Conservation (phyloP, 352 stramenopile species). For the Globisporangium uncinulatum region DNA sequence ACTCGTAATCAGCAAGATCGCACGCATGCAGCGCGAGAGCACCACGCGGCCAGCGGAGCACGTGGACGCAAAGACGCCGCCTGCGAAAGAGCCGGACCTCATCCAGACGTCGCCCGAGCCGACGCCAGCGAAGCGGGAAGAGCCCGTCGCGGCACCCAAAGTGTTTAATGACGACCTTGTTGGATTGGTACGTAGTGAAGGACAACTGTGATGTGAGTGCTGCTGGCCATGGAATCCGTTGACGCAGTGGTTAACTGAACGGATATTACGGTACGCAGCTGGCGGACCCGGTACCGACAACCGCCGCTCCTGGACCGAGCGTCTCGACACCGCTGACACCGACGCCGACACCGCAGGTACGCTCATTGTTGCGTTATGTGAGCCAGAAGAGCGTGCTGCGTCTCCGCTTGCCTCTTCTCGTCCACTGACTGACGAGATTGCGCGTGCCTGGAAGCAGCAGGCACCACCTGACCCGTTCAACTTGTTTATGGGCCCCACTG, state of each 20-base stretch:
- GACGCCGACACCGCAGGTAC: conserved; percentile 33
- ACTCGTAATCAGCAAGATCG: conserved; percentile 76
- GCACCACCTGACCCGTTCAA: conserved; percentile 63
- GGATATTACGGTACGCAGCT: conserved; percentile 26
- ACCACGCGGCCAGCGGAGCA: conserved; percentile 33
- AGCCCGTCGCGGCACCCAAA: conserved; percentile 37
- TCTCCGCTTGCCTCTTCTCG: background rate
- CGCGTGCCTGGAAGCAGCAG: conserved; percentile 5
- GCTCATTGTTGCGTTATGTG: background rate
- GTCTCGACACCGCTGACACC: conserved; percentile 18
- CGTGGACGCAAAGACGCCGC: conserved; percentile 20
- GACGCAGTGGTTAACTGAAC: background rate
- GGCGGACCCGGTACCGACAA: conserved; percentile 50
- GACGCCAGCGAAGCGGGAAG: conserved; percentile 37
- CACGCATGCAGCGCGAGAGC: conserved; percentile 49
- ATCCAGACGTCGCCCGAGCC: conserved; percentile 52
- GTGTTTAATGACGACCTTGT: conserved; percentile 80
- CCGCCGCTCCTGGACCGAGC: conserved; percentile 16
- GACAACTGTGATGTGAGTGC: too few relatives aligned
- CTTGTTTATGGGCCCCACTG: conserved; percentile 39
- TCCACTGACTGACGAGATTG: background rate
- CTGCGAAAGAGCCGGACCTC: conserved; percentile 49
- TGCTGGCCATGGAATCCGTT: too few relatives aligned
- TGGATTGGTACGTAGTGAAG: conserved; percentile 41
- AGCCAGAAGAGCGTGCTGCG: background rate